Evolutionary conservation across 139 green algal genomes (phyloP).

Genomic region (Tetraselmis chui): DNA sequence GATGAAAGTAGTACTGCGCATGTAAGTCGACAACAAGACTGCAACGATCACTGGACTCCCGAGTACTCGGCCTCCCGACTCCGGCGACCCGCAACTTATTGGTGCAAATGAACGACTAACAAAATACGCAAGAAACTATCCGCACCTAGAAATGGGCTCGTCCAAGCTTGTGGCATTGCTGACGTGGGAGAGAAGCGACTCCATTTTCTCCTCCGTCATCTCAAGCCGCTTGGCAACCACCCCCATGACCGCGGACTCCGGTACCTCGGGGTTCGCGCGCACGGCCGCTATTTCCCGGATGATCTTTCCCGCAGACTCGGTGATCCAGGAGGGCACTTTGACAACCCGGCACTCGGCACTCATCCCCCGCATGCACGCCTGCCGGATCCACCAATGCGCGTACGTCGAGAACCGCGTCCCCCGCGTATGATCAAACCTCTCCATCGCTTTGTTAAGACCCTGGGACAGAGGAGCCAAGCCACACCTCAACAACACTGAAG

Average conservation of each 20-base stretch:
- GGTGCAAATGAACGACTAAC: no score
- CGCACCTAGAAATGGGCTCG: no score
- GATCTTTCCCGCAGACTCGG: not conserved
- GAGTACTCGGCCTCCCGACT: no score
- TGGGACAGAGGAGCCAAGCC: slow-evolving; percentile 73
- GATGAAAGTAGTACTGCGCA: no score
- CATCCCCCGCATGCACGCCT: slow-evolving; percentile 52
- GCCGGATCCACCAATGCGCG: slow-evolving; percentile 95
- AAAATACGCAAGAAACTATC: no score
- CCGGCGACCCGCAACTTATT: no score
- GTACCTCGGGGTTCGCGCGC: not conserved
- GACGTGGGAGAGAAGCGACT: no score
- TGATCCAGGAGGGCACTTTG: not conserved
- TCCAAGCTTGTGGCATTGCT: no score
- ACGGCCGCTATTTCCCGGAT: not conserved
- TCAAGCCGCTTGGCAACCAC: not conserved
- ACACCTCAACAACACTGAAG: slow-evolving; percentile 70
- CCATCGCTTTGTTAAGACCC: slow-evolving; percentile 62
- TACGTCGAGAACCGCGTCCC: slow-evolving; percentile 97
- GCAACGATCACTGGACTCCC: no score
- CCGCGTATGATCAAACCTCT: slow-evolving; percentile 73
- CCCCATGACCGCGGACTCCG: not conserved
- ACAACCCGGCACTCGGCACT: not conserved
- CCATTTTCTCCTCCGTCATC: not conserved
- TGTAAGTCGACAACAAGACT: no score